Base-by-base conservation (phyloP, 768 basidiomycete species). In the Pulveroboletus ravenelii region DNA sequence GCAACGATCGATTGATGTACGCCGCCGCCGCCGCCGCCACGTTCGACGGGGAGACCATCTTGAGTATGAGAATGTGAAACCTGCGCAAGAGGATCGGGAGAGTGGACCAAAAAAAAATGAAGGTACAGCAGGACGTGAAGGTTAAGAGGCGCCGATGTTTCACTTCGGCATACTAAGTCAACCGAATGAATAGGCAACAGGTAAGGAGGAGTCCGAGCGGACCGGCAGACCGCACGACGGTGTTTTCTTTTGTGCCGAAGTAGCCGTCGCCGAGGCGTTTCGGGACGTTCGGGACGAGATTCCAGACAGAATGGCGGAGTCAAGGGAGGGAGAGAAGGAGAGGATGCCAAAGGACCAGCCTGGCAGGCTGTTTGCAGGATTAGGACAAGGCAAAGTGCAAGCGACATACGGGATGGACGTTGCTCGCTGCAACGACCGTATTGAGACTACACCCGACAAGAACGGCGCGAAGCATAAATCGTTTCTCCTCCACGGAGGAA, bases 1-100 rank as follows among this genome's bases (percentile, higher is more conserved):
- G 84, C 29, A 82, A 65, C 9, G 81, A 80, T 32, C 76, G 80
- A 55, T 85, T 83, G 25, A 80, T 82, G 56, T 76, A 82, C 10
- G 82, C 84, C 32, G 82, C 81, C 14, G 83, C 81, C 14, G 83
- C 85, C 51, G 82, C 81, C 14, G 83, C 85, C 51, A 84, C 78
- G 27, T 79, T 80, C 1, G 82, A 82, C 1, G 81, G 82, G 71
- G 84, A 84, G 14, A 78, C 78, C 14, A 82, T 65, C 62, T 81
- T 82, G 62, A 81, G 79, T 58, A 78, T 74, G 45, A 84, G 68
- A 55, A 85, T 81, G 66, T 79, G 84, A 63, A 80, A 80, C 55
- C 76, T 78, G 48, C 80, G 75, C 32, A 82, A 67, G 1, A 82
- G 82, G 49, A 84, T 79, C 48, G 80, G 71, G 78, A 86, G 85